phyloP scores from a whole-genome alignment of 257 asterid species.

The Paulownia fortunei region DNA sequence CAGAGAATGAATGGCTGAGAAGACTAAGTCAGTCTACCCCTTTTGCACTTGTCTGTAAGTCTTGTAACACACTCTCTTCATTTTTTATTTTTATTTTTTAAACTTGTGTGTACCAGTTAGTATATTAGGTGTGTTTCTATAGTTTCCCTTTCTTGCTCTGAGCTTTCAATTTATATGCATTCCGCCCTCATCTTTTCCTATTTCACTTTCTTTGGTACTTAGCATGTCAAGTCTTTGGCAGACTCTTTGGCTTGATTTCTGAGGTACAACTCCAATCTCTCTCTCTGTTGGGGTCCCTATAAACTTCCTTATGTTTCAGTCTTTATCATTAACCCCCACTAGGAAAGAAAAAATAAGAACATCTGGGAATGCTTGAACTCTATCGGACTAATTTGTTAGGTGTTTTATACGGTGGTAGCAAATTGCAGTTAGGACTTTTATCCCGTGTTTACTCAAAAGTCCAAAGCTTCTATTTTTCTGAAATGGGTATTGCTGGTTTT shows the following conservation, averaged over 20 bases:
- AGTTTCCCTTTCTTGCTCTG: conserved; percentile 33
- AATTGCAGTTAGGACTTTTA: conserved; percentile 18
- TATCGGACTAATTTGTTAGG: not conserved
- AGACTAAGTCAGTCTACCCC: conserved; percentile 54
- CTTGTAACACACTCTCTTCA: conserved; percentile 14
- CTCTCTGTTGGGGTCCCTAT: conserved; percentile 32
- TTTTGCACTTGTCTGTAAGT: conserved; percentile 60
- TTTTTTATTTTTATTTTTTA: not conserved
- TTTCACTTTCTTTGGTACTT: conserved; percentile 39
- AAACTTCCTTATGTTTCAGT: conserved; percentile 12
- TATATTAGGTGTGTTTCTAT: not conserved
- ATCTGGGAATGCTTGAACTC: conserved; percentile 27
- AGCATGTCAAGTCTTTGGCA: conserved; percentile 28
- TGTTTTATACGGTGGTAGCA: not conserved
- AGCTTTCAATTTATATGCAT: conserved; percentile 32
- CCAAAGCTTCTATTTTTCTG: conserved; percentile 32
- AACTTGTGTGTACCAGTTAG: not conserved
- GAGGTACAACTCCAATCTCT: conserved; percentile 47
- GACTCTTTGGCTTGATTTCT: conserved; percentile 40
- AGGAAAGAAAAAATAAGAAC: not conserved
- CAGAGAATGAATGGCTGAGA: conserved; percentile 90
- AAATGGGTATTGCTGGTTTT: conserved; percentile 34
- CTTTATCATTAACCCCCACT: conserved; percentile 34
- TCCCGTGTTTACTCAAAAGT: conserved; percentile 11
- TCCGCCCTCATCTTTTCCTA: conserved; percentile 22